A percentile compares a stretch with the other conserved stretches of the same genome.
phyloP scores from a whole-genome alignment of 2,329 filamentous ascomycete species.

The Phyllosticta citriasiana region DNA sequence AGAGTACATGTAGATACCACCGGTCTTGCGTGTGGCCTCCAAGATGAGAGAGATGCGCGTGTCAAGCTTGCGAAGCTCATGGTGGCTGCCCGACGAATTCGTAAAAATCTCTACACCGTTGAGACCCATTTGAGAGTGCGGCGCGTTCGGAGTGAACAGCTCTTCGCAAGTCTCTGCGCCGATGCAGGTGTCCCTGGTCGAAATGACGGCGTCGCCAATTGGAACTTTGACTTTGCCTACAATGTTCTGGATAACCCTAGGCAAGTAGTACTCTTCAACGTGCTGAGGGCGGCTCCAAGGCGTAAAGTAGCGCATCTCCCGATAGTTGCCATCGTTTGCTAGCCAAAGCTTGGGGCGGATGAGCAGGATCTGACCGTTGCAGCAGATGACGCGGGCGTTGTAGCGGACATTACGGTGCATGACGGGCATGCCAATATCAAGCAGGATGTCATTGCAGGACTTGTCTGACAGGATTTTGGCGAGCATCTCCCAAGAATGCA shows the following conservation, averaged over 20 bases:
- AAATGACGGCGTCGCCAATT: constrained; percentile 59
- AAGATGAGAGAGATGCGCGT: constrained; percentile 54
- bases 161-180: constrained; percentile 56
- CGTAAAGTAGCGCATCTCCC: constrained; percentile 30
- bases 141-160: constrained; percentile 28
- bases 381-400: constrained; percentile 53
- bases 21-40: constrained; percentile 53
- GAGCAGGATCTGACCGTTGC: constrained; percentile 58
- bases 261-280: constrained; percentile 56
- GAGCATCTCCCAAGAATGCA: constrained; percentile 46
- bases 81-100: constrained; percentile 61
- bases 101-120: constrained; percentile 60
- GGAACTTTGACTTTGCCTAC: constrained; percentile 47
- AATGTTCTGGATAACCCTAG: constrained; percentile 48
- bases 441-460: constrained; percentile 53
- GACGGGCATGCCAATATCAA: constrained; percentile 45
- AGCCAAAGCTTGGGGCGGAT: constrained; percentile 65
- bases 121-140: constrained; percentile 52
- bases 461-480: constrained; percentile 50
- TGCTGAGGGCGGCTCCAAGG: constrained; percentile 40
- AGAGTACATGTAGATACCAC: constrained; percentile 53
- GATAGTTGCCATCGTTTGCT: constrained; percentile 56
- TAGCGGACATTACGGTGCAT: constrained; percentile 52
- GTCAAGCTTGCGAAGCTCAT: constrained; percentile 57
- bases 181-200: constrained; percentile 51